Evolutionary conservation across 441 rosid species (phyloP).

Genomic region (Croton setiger): DNA sequence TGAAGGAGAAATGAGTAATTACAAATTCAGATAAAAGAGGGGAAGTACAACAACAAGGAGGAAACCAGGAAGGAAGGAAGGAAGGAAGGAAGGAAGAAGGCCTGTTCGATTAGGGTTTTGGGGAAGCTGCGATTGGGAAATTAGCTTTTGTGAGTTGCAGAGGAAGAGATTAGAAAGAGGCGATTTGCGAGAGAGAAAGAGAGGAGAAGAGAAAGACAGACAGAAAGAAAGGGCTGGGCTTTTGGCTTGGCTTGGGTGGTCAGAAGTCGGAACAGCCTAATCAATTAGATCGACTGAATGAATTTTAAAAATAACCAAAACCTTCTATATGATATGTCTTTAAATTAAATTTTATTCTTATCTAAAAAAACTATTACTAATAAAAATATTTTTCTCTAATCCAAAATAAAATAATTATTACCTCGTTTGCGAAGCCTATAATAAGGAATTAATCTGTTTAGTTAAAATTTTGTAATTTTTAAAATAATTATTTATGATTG

Average conservation of each 20-base stretch:
- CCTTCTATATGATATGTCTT: no score
- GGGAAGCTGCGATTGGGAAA: not conserved
- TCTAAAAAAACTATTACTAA: no score
- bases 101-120: constrained; percentile 13
- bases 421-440: no score
- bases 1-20: not conserved
- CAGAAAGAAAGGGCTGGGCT: not conserved
- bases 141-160: not conserved
- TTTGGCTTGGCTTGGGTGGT: constrained; percentile 3
- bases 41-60: not conserved
- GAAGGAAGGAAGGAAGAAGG: not conserved
- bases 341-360: no score
- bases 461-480: no score
- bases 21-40: not conserved
- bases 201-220: constrained; percentile 1
- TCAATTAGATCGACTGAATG: not conserved
- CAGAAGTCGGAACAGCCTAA: not conserved
- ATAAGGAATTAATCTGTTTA: no score
- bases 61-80: not conserved
- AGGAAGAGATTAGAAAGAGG: not conserved
- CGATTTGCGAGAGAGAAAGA: constrained; percentile 11
- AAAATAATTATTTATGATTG: no score
- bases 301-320: not conserved
- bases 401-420: no score
- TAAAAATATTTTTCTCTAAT: no score